Base-by-base conservation (phyloP, 169 alveolate genomes). In the Plasmodium adleri region DNA sequence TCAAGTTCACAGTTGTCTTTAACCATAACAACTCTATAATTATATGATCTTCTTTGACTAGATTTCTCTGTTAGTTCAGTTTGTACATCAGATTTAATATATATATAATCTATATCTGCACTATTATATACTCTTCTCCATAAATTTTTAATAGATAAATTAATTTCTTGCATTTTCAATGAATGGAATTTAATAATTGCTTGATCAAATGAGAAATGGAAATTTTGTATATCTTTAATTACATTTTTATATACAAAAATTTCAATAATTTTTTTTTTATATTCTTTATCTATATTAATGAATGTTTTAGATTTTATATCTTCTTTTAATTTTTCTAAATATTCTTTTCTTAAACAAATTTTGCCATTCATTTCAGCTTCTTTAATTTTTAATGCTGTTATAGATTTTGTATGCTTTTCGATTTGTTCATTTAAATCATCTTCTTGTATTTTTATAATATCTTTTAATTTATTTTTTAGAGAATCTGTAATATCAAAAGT, bases 41-140 rank as follows among this genome's bases (percentile, higher is more conserved):
- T 68, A 74, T 87, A 94, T 0, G 96, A 93, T 68, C 95, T 73
- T 15, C 92, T 76, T 20, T 93, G 93, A 3, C 92, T 66, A 3
- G 75, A 26, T 32, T 73, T 71, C 7, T 72, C 85, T 74, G 67
- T 66, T 43, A 52, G 63, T 50, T 56, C 76, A n/a, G 71, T 67
- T 22, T 63, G 68, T 2, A 45, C 17, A 60, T 85, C 90, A 0
- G 88, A 74, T 28, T 73, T 90, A 0, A 80, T 75, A 67, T 63
- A 74, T 32, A 98, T 97, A 71, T 96, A 97, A 47, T 98, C 99
- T 13, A 98, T 98, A 86, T 98, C 99, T 26, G 90, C 94, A 58
- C 99, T 99, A 75, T 96, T 95, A 92, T 98, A 98, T 39, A 98
- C 98, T 87, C 98, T 95, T 63, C 98, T 96, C 99, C 99, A 99